Percentiles rank a stretch among this genome's conserved stretches.
These are phyloP conservation scores for Citrus sp. DNA, from an alignment of 345 rosid genomes.

Conservation along the genomic window DNA sequence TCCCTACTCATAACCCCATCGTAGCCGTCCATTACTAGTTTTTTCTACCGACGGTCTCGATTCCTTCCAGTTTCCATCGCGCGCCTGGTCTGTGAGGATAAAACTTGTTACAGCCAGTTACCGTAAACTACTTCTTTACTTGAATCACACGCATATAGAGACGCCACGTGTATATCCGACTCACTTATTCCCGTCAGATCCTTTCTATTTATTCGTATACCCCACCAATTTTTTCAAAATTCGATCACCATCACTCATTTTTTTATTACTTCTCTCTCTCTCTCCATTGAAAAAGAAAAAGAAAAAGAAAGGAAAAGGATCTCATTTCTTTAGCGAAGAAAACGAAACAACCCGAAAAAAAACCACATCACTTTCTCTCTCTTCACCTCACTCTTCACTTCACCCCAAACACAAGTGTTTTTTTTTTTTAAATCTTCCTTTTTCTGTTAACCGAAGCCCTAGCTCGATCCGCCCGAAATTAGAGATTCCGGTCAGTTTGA, in stretches of 20 bases:
- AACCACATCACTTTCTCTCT: background rate
- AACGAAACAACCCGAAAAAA: conserved; percentile 9
- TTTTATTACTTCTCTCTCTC: conserved; percentile 7
- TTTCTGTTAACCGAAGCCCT: conserved; percentile 75
- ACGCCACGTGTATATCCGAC: conserved; percentile 22
- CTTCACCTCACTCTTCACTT: conserved; percentile 19
- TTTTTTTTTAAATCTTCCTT: background rate
- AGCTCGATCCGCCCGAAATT: conserved; percentile 46
- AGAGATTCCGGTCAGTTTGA: conserved; percentile 48
- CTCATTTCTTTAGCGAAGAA: conserved; percentile 15
- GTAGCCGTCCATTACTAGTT: background rate
- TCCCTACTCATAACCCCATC: conserved; percentile 4
- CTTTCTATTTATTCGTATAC: conserved; percentile 8
- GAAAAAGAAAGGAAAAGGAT: background rate
- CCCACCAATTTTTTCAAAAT: conserved; percentile 16
- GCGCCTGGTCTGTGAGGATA: background rate
- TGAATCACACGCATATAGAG: background rate
- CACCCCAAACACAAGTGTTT: background rate
- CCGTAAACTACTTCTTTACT: background rate
- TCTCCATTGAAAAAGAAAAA: background rate
- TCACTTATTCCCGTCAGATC: conserved; percentile 25
- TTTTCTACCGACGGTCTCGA: background rate
- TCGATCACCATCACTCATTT: conserved; percentile 26
- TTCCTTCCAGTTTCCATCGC: background rate
- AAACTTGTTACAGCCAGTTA: background rate